A percentile compares a stretch with the other conserved stretches of the same genome.
phyloP scores from a whole-genome alignment of 2,329 filamentous ascomycete genomes.

The Pseudodiploospora longispora region DNA sequence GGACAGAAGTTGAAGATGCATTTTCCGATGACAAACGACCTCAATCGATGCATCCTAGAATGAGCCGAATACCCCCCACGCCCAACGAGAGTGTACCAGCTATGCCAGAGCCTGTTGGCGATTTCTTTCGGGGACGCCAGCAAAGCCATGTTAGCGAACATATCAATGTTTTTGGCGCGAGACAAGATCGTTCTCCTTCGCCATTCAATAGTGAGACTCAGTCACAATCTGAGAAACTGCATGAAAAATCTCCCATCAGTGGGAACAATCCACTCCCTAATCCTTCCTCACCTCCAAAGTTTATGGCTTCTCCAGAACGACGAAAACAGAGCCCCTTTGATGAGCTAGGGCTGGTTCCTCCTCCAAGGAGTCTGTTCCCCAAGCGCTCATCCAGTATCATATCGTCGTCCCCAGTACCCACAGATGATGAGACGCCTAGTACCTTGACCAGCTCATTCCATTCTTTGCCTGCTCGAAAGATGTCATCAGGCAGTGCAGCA shows the following conservation, averaged over 20 bases:
- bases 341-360: slow-evolving; percentile 42
- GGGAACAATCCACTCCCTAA: slow-evolving; percentile 27
- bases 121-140: slow-evolving; percentile 32
- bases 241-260: slow-evolving; percentile 20
- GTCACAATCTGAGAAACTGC: slow-evolving; percentile 19
- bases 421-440: slow-evolving; percentile 59
- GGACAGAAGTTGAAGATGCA: slow-evolving; percentile 50
- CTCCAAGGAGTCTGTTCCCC: slow-evolving; percentile 41
- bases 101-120: slow-evolving; percentile 32
- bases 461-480: slow-evolving; percentile 65
- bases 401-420: slow-evolving; percentile 56
- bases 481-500: slow-evolving; percentile 61
- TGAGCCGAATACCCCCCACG: slow-evolving; percentile 54
- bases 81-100: slow-evolving; percentile 40
- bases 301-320: slow-evolving; percentile 37
- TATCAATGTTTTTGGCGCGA: slow-evolving; percentile 41
- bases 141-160: slow-evolving; percentile 31
- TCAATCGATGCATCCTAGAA: slow-evolving; percentile 64
- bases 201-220: slow-evolving; percentile 36
- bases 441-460: slow-evolving; percentile 46
- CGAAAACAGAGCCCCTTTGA: slow-evolving; percentile 40
- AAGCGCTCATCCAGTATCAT: slow-evolving; percentile 52
- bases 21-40: slow-evolving; percentile 49
- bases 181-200: slow-evolving; percentile 51
- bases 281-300: slow-evolving; percentile 25